A percentile compares a stretch with the other conserved stretches of the same genome.
phyloP scores from a whole-genome alignment of 2,329 filamentous ascomycete genomes.

The Stachybotrys echinatus region DNA sequence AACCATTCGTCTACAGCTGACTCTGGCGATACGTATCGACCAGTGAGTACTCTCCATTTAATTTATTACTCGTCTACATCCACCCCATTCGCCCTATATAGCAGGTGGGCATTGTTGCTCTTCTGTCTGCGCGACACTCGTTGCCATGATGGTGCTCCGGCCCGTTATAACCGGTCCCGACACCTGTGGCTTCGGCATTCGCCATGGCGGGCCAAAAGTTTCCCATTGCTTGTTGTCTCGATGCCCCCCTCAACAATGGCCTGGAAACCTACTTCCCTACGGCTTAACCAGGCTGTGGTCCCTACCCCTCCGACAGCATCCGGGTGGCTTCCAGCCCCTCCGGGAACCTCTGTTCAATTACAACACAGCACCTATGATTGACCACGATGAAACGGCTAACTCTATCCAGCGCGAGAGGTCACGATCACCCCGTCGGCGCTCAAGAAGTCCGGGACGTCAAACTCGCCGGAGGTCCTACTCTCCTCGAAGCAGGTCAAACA shows the following conservation, averaged over 20 bases:
- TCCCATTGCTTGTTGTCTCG: too few species aligned
- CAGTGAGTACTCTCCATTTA: slow-evolving; percentile 38
- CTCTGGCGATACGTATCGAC: slow-evolving; percentile 56
- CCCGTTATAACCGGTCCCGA: too few species aligned
- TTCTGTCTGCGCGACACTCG: too few species aligned
- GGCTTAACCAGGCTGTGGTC: too few species aligned
- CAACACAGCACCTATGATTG: neutral
- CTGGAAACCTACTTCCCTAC: too few species aligned
- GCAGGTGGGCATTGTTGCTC: neutral
- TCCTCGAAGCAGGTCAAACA: slow-evolving; percentile 69
- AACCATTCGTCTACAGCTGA: slow-evolving; percentile 42
- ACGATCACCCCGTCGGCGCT: slow-evolving; percentile 74
- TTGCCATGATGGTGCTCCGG: too few species aligned
- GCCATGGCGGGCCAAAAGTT: too few species aligned
- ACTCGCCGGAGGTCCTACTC: slow-evolving; percentile 72
- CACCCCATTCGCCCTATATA: neutral
- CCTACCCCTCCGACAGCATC: too few species aligned
- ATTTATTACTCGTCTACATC: neutral
- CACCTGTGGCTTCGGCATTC: too few species aligned
- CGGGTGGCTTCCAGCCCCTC: neutral
- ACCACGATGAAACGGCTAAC: slow-evolving; percentile 16
- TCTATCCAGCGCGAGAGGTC: slow-evolving; percentile 71
- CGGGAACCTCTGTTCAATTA: neutral
- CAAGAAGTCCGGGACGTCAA: slow-evolving; percentile 71
- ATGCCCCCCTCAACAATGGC: too few species aligned